Percentiles rank a stretch among this genome's conserved stretches.
Conservation (phyloP, 768 basidiomycete genomes). For the Udeniomyces megalosporus region DNA sequence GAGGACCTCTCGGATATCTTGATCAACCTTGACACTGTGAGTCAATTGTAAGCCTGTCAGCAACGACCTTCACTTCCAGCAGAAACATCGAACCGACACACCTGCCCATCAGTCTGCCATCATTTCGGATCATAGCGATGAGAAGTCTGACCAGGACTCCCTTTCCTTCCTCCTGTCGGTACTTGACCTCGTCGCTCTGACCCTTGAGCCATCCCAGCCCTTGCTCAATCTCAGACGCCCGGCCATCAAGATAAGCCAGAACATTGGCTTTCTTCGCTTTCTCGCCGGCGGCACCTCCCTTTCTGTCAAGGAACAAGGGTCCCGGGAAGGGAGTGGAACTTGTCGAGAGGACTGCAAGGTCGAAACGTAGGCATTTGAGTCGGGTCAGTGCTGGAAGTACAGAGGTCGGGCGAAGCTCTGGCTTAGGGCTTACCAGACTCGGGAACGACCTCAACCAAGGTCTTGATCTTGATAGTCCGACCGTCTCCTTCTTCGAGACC, state of each 20-base stretch:
- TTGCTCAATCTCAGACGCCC: conserved; percentile 57
- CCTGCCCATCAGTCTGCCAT: conserved; percentile 75
- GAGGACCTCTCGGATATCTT: conserved; percentile 41
- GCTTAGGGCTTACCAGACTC: not conserved
- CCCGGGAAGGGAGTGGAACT: conserved; percentile 6
- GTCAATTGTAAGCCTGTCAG: not conserved
- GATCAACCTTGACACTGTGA: conserved; percentile 47
- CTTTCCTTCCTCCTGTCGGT: conserved; percentile 55
- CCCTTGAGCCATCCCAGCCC: conserved; percentile 50
- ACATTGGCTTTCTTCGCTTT: conserved; percentile 70
- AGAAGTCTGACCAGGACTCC: conserved; percentile 56
- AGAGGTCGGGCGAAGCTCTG: not conserved
- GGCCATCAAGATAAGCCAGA: conserved; percentile 55
- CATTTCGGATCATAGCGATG: conserved; percentile 68
- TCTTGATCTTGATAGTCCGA: conserved; percentile 1
- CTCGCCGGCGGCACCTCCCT: conserved; percentile 2
- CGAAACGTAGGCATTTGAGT: not conserved
- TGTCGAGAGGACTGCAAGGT: not conserved
- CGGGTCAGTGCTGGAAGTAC: not conserved
- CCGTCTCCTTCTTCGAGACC: not conserved
- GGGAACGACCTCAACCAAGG: not conserved
- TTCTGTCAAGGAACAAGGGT: conserved; percentile 8
- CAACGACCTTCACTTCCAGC: not conserved
- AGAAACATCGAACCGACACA: conserved; percentile 34
- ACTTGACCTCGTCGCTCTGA: conserved; percentile 37